A percentile compares a stretch with the other conserved stretches of the same genome.
phyloP scores from a whole-genome alignment of 192 early-diverging fungal genomes.

The Entomortierella lignicola region DNA sequence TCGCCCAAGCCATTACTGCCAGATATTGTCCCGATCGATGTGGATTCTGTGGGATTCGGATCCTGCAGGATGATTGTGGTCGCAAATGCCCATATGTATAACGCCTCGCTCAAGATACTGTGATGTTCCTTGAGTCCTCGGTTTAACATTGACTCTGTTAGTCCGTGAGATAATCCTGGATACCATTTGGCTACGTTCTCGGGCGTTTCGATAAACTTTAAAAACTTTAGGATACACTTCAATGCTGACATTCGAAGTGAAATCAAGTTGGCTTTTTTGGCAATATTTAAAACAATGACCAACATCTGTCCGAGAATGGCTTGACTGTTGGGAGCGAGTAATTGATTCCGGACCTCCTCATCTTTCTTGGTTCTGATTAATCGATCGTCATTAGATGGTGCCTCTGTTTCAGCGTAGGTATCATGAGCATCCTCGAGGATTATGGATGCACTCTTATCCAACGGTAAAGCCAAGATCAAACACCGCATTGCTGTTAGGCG shows the following conservation, averaged over 20 bases:
- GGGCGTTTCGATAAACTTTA: slow-evolving; percentile 24
- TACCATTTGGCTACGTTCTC: slow-evolving; percentile 13
- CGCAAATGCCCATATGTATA: slow-evolving; percentile 37
- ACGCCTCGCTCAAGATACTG: slow-evolving; percentile 1
- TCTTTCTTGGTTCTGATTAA: slow-evolving; percentile 9
- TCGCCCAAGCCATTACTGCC: neutral
- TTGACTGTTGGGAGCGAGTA: slow-evolving; percentile 6
- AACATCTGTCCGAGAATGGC: slow-evolving; percentile 15
- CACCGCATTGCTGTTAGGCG: slow-evolving; percentile 27
- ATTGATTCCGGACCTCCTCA: slow-evolving; percentile 5
- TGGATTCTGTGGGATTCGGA: neutral
- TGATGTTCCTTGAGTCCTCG: slow-evolving; percentile 48
- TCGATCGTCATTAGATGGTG: neutral
- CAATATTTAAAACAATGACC: slow-evolving; percentile 18
- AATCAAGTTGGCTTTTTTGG: slow-evolving; percentile 23
- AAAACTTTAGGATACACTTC: slow-evolving; percentile 28
- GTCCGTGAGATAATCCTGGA: slow-evolving; percentile 27
- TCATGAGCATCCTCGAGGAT: neutral
- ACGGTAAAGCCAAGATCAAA: slow-evolving; percentile 24
- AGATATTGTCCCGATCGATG: neutral
- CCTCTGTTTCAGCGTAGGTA: neutral
- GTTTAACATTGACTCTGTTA: slow-evolving; percentile 17
- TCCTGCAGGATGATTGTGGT: slow-evolving; percentile 14
- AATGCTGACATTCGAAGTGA: slow-evolving; percentile 14
- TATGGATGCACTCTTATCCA: neutral